Evolutionary conservation across 2,329 filamentous ascomycete species (phyloP).

Genomic region (Aspergillus versicolor): DNA sequence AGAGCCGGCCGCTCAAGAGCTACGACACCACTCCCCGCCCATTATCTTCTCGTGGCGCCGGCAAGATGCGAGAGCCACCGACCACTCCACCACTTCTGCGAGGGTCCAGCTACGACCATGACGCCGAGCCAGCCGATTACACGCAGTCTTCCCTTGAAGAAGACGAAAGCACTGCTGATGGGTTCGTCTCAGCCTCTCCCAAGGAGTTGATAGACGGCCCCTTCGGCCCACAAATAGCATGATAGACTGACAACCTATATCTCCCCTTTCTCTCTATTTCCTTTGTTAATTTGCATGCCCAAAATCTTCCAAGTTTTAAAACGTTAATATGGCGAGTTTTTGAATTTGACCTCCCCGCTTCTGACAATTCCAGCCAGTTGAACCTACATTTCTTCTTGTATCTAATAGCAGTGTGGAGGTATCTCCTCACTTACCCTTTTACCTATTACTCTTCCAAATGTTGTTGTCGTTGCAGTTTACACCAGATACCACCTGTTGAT

Average conservation of each 20-base stretch:
- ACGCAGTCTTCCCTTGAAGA: constrained; percentile 50
- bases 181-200: constrained; percentile 36
- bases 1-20: constrained; percentile 35
- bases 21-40: constrained; percentile 30
- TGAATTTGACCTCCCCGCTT: background rate
- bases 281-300: constrained; percentile 6
- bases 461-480: constrained; percentile 5
- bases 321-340: constrained; percentile 3
- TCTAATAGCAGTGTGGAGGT: constrained; percentile 6
- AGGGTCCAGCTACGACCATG: constrained; percentile 58
- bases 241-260: constrained; percentile 16
- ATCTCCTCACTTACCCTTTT: constrained; percentile 2
- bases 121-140: constrained; percentile 54
- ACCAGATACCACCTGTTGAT: constrained; percentile 21
- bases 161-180: constrained; percentile 49
- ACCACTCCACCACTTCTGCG: constrained; percentile 57
- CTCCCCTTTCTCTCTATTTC: constrained; percentile 3
- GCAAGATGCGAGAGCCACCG: constrained; percentile 34
- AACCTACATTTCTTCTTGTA: constrained; percentile 7
- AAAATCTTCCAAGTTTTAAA: constrained; percentile 1
- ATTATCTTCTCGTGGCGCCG: constrained; percentile 32
- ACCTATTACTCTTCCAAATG: background rate
- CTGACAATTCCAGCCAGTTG: constrained; percentile 4
- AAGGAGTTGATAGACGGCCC: constrained; percentile 29
- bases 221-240: constrained; percentile 31